Conservation (phyloP, 129 eudicot genomes). For the Flaveria trinervia region DNA sequence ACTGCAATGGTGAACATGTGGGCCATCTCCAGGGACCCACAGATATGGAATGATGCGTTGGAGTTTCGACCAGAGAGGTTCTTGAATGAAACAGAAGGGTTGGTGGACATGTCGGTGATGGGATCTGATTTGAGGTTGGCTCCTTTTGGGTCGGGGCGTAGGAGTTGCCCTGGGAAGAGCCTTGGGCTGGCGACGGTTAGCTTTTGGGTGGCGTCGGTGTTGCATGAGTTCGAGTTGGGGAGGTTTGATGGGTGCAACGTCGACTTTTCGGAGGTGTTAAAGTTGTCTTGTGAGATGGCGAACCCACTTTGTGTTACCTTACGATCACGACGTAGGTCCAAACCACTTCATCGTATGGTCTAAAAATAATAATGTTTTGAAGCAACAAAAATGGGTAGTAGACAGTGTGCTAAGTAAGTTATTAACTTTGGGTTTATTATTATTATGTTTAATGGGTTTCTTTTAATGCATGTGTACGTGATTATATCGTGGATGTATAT, state of each 20-base stretch:
- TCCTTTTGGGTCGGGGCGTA: slow-evolving; percentile 88
- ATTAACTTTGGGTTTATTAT: background rate
- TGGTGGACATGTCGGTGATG: slow-evolving; percentile 52
- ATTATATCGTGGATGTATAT: slow-evolving; percentile 11
- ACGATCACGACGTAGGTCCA: slow-evolving; percentile 41
- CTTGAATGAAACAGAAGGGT: slow-evolving; percentile 10
- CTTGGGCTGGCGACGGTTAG: slow-evolving; percentile 69
- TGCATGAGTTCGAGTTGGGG: slow-evolving; percentile 67
- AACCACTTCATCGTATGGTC: background rate
- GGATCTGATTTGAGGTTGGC: slow-evolving; percentile 88
- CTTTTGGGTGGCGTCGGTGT: slow-evolving; percentile 76
- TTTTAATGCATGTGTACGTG: background rate
- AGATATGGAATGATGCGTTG: slow-evolving; percentile 69
- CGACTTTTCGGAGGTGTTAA: slow-evolving; percentile 64
- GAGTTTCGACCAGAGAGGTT: slow-evolving; percentile 77
- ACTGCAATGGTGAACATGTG: slow-evolving; percentile 96
- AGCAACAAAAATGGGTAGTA: background rate
- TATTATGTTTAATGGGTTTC: slow-evolving; percentile 3
- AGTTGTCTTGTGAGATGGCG: slow-evolving; percentile 88
- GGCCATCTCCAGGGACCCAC: slow-evolving; percentile 78
- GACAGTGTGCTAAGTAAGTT: slow-evolving; percentile 13
- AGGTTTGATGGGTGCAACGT: slow-evolving; percentile 25
- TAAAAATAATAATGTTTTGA: background rate
- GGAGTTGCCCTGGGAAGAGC: slow-evolving; percentile 83
- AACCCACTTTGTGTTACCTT: slow-evolving; percentile 57